These are phyloP conservation scores for Multifurca ochricompacta DNA, from an alignment of 768 basidiomycete genomes.

Conservation along the genomic window DNA sequence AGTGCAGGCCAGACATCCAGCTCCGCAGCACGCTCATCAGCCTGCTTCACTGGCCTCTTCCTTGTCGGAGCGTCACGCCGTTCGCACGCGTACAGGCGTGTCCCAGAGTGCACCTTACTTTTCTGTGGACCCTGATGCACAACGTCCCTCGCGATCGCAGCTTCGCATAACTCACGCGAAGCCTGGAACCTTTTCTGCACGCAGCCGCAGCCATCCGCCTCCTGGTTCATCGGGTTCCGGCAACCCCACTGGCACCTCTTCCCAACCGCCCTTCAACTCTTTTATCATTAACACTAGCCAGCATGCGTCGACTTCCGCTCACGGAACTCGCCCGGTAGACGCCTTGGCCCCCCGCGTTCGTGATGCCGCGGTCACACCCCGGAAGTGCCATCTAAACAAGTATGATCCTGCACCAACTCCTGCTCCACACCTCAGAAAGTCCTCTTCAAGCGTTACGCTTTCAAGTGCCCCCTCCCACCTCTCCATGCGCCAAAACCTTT, in stretches of 20 bases:
- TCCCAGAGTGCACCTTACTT: background rate
- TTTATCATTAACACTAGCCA: background rate
- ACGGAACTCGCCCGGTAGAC: background rate
- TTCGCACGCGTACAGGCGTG: background rate
- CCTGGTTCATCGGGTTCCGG: background rate
- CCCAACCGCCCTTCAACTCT: background rate
- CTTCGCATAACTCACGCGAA: background rate
- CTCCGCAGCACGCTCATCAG: background rate
- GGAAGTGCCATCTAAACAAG: background rate
- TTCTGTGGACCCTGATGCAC: background rate
- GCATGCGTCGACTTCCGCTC: background rate
- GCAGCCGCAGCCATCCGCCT: slow-evolving; percentile 2
- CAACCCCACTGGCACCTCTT: background rate
- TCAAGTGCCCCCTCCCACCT: background rate
- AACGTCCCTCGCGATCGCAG: background rate
- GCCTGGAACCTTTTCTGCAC: background rate
- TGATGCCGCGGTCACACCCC: background rate
- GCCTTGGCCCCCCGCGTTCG: background rate
- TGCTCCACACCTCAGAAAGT: slow-evolving; percentile 5
- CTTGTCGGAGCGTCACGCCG: background rate
- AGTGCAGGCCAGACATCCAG: background rate
- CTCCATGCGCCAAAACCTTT: slow-evolving; percentile 6
- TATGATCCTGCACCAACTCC: background rate
- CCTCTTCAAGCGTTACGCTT: slow-evolving; percentile 5
- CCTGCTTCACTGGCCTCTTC: slow-evolving; percentile 1